Percentiles rank a stretch among this genome's conserved stretches.
These are phyloP conservation scores for Cinnamomum chago DNA, from an alignment of 164 flowering plant species.

Conservation along the genomic window DNA sequence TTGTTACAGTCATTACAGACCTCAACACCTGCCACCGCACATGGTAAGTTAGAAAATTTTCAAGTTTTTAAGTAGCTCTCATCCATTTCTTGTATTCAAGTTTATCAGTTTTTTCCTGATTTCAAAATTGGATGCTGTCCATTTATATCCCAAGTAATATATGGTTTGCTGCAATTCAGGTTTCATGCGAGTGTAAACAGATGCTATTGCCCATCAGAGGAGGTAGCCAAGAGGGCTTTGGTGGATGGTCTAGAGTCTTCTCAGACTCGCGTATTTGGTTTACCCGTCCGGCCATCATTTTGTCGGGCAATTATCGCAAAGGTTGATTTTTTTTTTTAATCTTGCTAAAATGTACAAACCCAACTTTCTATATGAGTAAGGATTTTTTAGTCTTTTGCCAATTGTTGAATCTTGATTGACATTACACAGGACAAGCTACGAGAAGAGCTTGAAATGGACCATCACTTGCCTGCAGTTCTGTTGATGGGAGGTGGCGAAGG, in stretches of 20 bases:
- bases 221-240: conserved; percentile 82
- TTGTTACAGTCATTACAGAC: conserved; percentile 93
- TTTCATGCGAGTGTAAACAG: conserved; percentile 83
- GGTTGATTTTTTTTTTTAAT: conserved; percentile 29
- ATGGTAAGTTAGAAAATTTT: conserved; percentile 47
- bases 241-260: conserved; percentile 68
- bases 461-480: conserved; percentile 75
- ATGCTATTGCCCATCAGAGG: conserved; percentile 92
- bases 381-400: background rate
- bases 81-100: background rate
- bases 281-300: conserved; percentile 90
- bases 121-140: background rate
- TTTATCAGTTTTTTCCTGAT: background rate
- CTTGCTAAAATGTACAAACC: background rate
- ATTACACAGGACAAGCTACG: conserved; percentile 57
- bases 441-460: conserved; percentile 78
- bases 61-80: background rate
- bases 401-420: background rate
- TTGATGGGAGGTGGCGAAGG: conserved; percentile 99
- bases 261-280: conserved; percentile 76
- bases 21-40: conserved; percentile 90
- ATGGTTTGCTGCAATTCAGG: conserved; percentile 34
- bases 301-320: conserved; percentile 64
- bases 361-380: background rate
- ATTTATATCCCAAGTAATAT: background rate